Evolutionary conservation across 805 yeast genomes (phyloP), one percentile per base, ranked within the genome.

Genomic region (Candida loeiensis): DNA sequence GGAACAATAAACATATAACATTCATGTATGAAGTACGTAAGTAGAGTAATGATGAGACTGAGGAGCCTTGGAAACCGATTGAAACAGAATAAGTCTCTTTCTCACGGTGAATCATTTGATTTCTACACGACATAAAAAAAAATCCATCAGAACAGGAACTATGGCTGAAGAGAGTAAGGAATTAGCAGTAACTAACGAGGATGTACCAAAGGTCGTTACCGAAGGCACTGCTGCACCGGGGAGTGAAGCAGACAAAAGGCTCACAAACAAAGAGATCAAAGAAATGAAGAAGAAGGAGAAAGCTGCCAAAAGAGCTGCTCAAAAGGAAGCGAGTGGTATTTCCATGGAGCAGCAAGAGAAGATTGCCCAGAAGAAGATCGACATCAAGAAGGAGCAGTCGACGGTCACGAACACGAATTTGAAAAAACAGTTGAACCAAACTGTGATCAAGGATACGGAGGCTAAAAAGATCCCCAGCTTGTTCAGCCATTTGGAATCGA

Each of bases 231-330:
- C 34, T 2, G 25, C 35, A 2, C n/a, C n/a, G 22, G 35, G 22
- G 12, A 22, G 34, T 4, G 33, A 24, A 8, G 50, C 18, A 8
- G 47, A 44, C 11, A 49, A 45, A 12, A 34, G 41, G 31, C 69
- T 82, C 32, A 63, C 85, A 7, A 86, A 86, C 49, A 89, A 88
- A 53, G 95, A 90, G 60, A 70, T 87, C 46, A 90, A 90, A 59
- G 96, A 87, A 52, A 67, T 81, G 59, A 86, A 88, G 59, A 90
- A 89, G 69, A 79, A 79, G 52, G 95, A 89, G 55, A 90, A 91
- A 64, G 93, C 93, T 11, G 95, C 93, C 28, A 86, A 87, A 59
- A 74, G 98, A 58, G 93, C 96, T 2, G 95, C 96, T 2, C 79
- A 81, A 47, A 89, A 86, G 56, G 85, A 76, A 49, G 82, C 80